Conservation (phyloP, 345 rosid species). For the Acer negundo region DNA sequence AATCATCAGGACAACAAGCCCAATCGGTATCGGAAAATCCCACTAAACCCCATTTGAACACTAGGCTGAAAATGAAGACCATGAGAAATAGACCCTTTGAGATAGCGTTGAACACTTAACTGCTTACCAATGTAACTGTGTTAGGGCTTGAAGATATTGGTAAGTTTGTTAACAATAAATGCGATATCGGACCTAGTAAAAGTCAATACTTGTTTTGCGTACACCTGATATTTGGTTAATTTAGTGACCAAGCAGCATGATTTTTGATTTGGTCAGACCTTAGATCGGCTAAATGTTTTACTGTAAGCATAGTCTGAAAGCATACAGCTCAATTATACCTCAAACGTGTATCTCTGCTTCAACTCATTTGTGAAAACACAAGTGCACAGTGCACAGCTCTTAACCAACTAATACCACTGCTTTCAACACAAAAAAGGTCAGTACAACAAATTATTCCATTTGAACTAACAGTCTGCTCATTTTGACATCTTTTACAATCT, state of each 20-base stretch:
- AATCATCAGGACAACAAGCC: too few relatives aligned
- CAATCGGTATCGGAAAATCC: too few relatives aligned
- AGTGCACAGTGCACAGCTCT: neutral
- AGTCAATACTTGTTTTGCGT: neutral
- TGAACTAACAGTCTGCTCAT: neutral
- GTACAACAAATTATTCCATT: neutral
- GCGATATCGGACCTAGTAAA: too few relatives aligned
- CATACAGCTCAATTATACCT: neutral
- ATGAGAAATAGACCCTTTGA: too few relatives aligned
- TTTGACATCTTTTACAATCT: slow-evolving; percentile 4
- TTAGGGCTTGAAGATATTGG: too few relatives aligned
- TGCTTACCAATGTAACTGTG: too few relatives aligned
- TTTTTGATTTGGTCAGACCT: neutral
- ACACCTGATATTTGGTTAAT: neutral
- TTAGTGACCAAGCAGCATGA: neutral
- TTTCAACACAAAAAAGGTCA: neutral
- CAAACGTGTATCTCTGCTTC: neutral
- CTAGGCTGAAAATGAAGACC: too few relatives aligned
- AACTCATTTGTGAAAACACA: neutral
- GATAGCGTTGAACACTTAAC: too few relatives aligned
- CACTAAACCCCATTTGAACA: too few relatives aligned
- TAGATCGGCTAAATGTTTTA: neutral
- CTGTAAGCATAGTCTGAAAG: neutral
- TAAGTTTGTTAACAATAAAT: too few relatives aligned
- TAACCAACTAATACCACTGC: neutral